These are phyloP conservation scores for Cyclotella atomus DNA, from an alignment of 108 stramenopile genomes.

Conservation along the genomic window DNA sequence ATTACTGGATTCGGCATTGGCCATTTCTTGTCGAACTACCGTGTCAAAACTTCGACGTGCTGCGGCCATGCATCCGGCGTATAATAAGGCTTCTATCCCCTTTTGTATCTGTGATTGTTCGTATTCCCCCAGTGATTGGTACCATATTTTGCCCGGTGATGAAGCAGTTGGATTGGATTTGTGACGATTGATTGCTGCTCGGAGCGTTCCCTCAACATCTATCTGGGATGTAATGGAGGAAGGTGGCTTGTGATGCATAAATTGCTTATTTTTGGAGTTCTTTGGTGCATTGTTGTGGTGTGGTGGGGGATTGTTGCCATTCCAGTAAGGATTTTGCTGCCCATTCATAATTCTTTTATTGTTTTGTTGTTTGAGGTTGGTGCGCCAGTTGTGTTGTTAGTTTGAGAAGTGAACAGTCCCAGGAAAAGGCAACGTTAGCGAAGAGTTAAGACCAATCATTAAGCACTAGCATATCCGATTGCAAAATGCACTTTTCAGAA, in stretches of 20 bases:
- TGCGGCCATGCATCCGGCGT: conserved; percentile 73
- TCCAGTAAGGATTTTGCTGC: conserved; percentile 1
- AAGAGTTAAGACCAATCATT: too few species aligned
- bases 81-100: conserved; percentile 65
- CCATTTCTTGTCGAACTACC: conserved; percentile 55
- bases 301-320: background rate
- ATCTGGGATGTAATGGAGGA: conserved; percentile 21
- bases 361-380: background rate
- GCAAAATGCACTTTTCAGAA: too few species aligned
- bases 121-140: conserved; percentile 29
- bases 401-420: background rate
- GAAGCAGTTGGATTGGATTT: conserved; percentile 11
- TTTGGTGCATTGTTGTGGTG: background rate
- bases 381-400: background rate
- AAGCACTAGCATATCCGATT: too few species aligned
- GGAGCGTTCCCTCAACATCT: conserved; percentile 44
- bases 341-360: background rate
- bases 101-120: conserved; percentile 59
- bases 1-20: conserved; percentile 16
- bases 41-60: conserved; percentile 66
- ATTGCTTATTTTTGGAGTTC: background rate
- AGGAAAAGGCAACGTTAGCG: too few species aligned
- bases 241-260: background rate
- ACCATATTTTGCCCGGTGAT: conserved; percentile 53
- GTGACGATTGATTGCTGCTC: conserved; percentile 37